Base-by-base conservation (phyloP, 331 rosid genomes). In the Pyracantha coccinea region DNA sequence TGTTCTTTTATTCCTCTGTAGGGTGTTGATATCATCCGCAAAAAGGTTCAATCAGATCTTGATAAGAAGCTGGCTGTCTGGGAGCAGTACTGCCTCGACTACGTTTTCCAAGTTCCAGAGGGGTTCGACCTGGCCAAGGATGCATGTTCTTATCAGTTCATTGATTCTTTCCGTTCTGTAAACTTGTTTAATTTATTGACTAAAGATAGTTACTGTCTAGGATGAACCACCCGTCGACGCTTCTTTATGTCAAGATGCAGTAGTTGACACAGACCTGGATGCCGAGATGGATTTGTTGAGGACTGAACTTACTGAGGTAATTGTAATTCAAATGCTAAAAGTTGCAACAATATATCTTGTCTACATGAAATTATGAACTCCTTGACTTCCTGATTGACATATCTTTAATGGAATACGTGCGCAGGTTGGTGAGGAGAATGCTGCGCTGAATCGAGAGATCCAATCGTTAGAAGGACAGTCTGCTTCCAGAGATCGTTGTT, bases 381-480 rank as follows among this genome's bases (percentile, higher is more conserved):
- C 45, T 38, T 28, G 53, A 70, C 23, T 61, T 76, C 28, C 13
- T 23, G 32, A 47, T 71, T 44, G 41, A n/a, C 35, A 73, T 61
- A 6, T 8, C 35, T 57, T 68, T 15, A 64, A 67, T 62, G 75
- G 44, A 78, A 69, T 27, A 15, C 72, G 31, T 38, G 66, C 79
- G 23, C 84, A 95, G 99, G 91, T 84, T 28, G 87, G 85, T 38
- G 79, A 85, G 82, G 96, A 89, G 80, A 86, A 91, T 83, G 86
- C 84, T 65, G 77, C 68, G 66, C 84, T 90, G 78, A 85, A 84
- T 82, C 83, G 28, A 78, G 97, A 95, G 77, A 81, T 92, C 75
- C 85, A 82, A 72, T 77, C 83, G 68, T 81, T 94, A 70, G 86
- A 90, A 83, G 85, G 69, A 74, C 89, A 77, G 73, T 77, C 86